Conservation (phyloP, 176 grass and related monocot species). For the Guadua angustifolia region DNA sequence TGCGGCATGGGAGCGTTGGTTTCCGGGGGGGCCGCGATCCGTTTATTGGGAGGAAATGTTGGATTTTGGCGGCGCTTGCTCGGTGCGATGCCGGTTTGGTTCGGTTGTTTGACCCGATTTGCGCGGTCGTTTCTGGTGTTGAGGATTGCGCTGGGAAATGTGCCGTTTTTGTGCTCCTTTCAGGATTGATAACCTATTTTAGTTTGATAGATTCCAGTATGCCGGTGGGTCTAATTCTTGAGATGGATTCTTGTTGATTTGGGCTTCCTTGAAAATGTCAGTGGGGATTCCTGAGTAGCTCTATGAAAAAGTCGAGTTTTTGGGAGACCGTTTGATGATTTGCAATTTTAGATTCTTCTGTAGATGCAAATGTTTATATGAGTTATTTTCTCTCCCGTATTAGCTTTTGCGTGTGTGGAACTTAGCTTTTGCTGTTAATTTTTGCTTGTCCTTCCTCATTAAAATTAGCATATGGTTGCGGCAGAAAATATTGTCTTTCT, state of each 20-base stretch:
- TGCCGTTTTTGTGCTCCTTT: background rate
- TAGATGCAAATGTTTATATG: conserved; percentile 8
- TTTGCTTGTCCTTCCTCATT: conserved; percentile 13
- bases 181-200: background rate
- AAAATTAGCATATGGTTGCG: background rate
- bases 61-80: background rate
- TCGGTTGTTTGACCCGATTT: conserved; percentile 7
- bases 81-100: conserved; percentile 28
- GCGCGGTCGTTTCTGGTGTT: background rate
- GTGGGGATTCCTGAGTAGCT: background rate
- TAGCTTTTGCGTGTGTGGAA: background rate
- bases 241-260: background rate
- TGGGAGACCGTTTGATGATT: background rate
- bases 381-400: background rate
- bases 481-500: background rate
- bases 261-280: background rate
- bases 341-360: background rate
- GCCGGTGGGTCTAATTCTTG: background rate
- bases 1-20: background rate
- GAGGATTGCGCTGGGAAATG: conserved; percentile 4
- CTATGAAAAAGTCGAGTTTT: background rate
- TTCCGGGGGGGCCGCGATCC: conserved; percentile 1
- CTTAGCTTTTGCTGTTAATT: background rate
- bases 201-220: background rate
- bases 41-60: conserved; percentile 12